Percentiles rank a stretch among this genome's conserved stretches.
Evolutionary conservation across 371 early-diverging fungal genomes (phyloP).

Genomic region (Enterocytospora artemiae): DNA sequence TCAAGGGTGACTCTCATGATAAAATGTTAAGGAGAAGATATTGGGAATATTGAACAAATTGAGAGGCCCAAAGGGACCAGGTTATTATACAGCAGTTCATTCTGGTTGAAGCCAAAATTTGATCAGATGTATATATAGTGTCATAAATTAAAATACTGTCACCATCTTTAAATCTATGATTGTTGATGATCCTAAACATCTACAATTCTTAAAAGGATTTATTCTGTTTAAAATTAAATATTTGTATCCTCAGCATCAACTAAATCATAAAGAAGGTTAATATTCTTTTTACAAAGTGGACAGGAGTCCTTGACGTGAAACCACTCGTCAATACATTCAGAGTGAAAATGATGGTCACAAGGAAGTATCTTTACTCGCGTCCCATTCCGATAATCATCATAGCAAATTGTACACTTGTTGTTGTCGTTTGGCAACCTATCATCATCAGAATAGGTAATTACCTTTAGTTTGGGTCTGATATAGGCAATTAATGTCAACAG

Average conservation of each 20-base stretch:
- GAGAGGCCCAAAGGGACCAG: too few species aligned
- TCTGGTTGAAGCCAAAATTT: too few species aligned
- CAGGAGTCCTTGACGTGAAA: constrained; percentile 58
- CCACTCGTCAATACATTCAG: constrained; percentile 59
- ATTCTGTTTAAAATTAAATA: neutral
- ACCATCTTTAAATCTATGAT: too few species aligned
- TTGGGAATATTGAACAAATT: too few species aligned
- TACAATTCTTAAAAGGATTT: too few species aligned
- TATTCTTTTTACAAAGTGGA: constrained; percentile 58
- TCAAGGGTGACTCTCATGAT: too few species aligned
- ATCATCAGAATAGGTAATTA: constrained; percentile 46
- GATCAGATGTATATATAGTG: too few species aligned
- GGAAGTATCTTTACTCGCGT: constrained; percentile 56
- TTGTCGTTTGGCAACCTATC: constrained; percentile 55
- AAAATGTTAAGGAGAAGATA: too few species aligned
- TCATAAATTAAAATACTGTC: too few species aligned
- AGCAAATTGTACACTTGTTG: constrained; percentile 57
- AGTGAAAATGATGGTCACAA: constrained; percentile 59
- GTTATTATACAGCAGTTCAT: too few species aligned
- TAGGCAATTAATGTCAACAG: constrained; percentile 55
- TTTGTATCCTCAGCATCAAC: constrained; percentile 36
- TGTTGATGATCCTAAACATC: too few species aligned
- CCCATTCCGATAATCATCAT: constrained; percentile 51
- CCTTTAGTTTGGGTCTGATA: constrained; percentile 55
- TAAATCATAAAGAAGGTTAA: constrained; percentile 58